phyloP scores from a whole-genome alignment of 2,329 filamentous ascomycete genomes.

The Fusarium decemcellulare region DNA sequence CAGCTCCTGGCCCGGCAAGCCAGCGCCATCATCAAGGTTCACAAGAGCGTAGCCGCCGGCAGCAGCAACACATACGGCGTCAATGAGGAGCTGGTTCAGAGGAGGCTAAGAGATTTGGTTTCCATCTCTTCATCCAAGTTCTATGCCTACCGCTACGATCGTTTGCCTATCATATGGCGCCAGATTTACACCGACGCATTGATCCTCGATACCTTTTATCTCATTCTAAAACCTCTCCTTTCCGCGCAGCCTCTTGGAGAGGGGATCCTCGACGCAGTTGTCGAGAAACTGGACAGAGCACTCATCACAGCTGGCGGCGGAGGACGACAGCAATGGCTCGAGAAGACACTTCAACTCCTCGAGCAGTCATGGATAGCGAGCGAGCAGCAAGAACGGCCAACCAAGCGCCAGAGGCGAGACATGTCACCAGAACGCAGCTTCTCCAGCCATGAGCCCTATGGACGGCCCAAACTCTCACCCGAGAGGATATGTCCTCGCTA shows the following conservation, averaged over 20 bases:
- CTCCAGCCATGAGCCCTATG: slow-evolving; percentile 47
- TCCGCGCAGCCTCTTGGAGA: slow-evolving; percentile 23
- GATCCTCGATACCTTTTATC: slow-evolving; percentile 70
- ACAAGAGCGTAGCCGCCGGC: slow-evolving; percentile 25
- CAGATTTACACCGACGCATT: slow-evolving; percentile 79
- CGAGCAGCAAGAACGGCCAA: slow-evolving; percentile 32
- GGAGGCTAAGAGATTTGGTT: slow-evolving; percentile 69
- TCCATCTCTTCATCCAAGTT: slow-evolving; percentile 75
- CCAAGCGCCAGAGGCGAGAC: slow-evolving; percentile 38
- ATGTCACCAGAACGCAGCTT: slow-evolving; percentile 37
- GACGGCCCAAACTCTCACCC: slow-evolving; percentile 44
- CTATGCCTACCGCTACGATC: slow-evolving; percentile 77
- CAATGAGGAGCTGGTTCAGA: slow-evolving; percentile 49
- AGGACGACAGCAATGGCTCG: slow-evolving; percentile 63
- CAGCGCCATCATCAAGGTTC: slow-evolving; percentile 37
- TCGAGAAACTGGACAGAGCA: slow-evolving; percentile 80
- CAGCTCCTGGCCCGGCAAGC: slow-evolving; percentile 51
- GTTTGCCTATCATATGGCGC: slow-evolving; percentile 78
- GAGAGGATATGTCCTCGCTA: slow-evolving; percentile 45
- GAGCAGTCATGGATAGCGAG: slow-evolving; percentile 45
- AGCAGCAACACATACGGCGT: background rate
- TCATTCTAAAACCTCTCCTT: slow-evolving; percentile 42
- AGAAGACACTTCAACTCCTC: slow-evolving; percentile 64
- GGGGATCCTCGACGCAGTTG: slow-evolving; percentile 64
- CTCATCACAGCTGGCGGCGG: slow-evolving; percentile 81